Percentiles rank a stretch among this genome's conserved stretches.
These are phyloP conservation scores for Isabelozyma gotoi DNA, from an alignment of 805 yeast species.

Conservation along the genomic window DNA sequence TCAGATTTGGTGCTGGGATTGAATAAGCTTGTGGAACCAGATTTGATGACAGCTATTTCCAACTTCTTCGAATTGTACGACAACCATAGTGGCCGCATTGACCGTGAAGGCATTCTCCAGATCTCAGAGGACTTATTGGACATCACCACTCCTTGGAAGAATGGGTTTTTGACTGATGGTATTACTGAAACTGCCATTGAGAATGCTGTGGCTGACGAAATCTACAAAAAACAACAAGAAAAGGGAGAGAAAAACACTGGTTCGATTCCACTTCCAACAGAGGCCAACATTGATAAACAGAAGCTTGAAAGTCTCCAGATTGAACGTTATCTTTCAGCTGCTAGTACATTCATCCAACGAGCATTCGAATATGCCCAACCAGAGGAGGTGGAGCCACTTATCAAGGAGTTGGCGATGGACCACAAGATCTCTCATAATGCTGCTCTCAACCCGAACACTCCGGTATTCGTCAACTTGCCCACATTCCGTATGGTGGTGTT, in stretches of 20 bases:
- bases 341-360: conserved; percentile 80
- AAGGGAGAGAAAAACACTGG: conserved; percentile 17
- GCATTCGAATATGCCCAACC: conserved; percentile 90
- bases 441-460: conserved; percentile 79
- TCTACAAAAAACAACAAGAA: conserved; percentile 42
- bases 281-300: conserved; percentile 62
- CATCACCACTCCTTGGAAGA: conserved; percentile 84
- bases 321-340: conserved; percentile 83
- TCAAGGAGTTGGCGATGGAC: conserved; percentile 37
- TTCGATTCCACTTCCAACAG: conserved; percentile 51
- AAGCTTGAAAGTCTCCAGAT: conserved; percentile 61
- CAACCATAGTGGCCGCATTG: conserved; percentile 58
- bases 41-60: conserved; percentile 75
- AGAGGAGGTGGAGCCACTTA: conserved; percentile 41
- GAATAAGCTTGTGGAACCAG: conserved; percentile 65
- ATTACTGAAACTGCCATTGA: conserved; percentile 65
- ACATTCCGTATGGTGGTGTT: conserved; percentile 92
- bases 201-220: conserved; percentile 63
- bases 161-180: conserved; percentile 62
- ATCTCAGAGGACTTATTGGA: conserved; percentile 85
- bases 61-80: conserved; percentile 80
- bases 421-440: conserved; percentile 59
- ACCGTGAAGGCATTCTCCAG: conserved; percentile 75
- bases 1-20: conserved; percentile 73
- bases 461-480: conserved; percentile 72